Base-by-base conservation (phyloP, 768 basidiomycete species). In the Podaxis carcinomalis region DNA sequence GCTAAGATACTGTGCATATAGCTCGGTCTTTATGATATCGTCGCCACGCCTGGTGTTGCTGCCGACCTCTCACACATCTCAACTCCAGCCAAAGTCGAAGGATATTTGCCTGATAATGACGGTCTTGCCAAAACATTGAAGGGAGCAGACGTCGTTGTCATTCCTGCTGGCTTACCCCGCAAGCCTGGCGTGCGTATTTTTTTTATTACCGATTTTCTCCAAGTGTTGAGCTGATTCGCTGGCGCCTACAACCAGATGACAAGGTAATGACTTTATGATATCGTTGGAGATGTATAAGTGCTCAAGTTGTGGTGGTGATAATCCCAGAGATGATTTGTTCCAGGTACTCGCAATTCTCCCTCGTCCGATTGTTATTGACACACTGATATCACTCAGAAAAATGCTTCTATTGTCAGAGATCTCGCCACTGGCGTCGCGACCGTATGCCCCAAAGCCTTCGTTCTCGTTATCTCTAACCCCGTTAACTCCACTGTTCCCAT, bases 401-500 rank as follows among this genome's bases (percentile, higher is more conserved):
- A 99, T 77, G 97, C 93, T 59, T 94, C 94, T 51, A 99, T 99
- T 72, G 91, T 98, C 61, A 88, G 88, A 67, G 93, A 93, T 69
- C 86, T 99, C 62, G 96, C 95, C 14, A 89, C 85, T 37, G 95
- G 92, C 35, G 92, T 95, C 68, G 95, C 96, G 14, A 86, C 83
- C 14, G 71, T 77, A 52, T 85, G 86, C 46, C 96, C 96, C 62
- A 95, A 94, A 70, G 97, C 97, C 21, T 89, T 90, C 68, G 85
- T 98, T 49, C 85, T 95, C 52, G 95, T 99, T 66, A 98, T 99
- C 75, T 96, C 97, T 68, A 99, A 99, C 81, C 97, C 97, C 35
- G 96, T 99, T 72, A 98, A 99, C 85, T 98, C 96, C 46, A 98
- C 97, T 40, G 96, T 98, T 40, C 97, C 97, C 51, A 93, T 99